Evolutionary conservation across 768 basidiomycete species (phyloP).

Genomic region (Macrolepiota dolichaula): DNA sequence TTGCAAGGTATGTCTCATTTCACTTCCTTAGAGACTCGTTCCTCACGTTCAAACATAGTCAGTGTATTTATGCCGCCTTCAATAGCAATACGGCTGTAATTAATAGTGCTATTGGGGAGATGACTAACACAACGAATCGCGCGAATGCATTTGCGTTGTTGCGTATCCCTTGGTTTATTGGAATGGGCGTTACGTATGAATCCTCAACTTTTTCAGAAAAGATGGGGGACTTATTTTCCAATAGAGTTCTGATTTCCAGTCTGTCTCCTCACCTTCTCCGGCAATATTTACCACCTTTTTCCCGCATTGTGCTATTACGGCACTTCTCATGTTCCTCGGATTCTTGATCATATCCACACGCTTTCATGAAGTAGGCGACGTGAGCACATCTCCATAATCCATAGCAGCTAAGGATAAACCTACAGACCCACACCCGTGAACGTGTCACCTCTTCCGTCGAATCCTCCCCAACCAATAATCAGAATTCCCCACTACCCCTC

Average conservation of each 20-base stretch:
- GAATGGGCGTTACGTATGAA: conserved; percentile 32
- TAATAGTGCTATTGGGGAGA: conserved; percentile 43
- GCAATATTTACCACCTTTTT: conserved; percentile 51
- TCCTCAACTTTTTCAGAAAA: background rate
- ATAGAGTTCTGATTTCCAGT: conserved; percentile 49
- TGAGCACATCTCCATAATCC: no score
- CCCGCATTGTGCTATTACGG: conserved; percentile 50
- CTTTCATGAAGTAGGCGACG: conserved; percentile 36
- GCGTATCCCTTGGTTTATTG: conserved; percentile 37
- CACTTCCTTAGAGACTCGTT: background rate
- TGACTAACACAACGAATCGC: conserved; percentile 36
- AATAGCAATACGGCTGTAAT: conserved; percentile 54
- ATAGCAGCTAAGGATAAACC: background rate
- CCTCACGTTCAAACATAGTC: conserved; percentile 12
- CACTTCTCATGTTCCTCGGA: conserved; percentile 25
- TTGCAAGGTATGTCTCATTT: background rate
- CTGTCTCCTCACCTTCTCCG: conserved; percentile 49
- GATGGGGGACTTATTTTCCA: background rate
- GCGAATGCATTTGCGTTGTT: conserved; percentile 37
- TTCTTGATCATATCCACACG: conserved; percentile 29
- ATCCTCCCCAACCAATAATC: background rate
- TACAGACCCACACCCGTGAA: background rate
- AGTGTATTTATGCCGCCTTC: conserved; percentile 52
- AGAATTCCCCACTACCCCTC: background rate
- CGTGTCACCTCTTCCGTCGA: background rate